These are phyloP conservation scores for Fusarium nisikadoi DNA, from an alignment of 2,329 filamentous ascomycete species.

Conservation along the genomic window DNA sequence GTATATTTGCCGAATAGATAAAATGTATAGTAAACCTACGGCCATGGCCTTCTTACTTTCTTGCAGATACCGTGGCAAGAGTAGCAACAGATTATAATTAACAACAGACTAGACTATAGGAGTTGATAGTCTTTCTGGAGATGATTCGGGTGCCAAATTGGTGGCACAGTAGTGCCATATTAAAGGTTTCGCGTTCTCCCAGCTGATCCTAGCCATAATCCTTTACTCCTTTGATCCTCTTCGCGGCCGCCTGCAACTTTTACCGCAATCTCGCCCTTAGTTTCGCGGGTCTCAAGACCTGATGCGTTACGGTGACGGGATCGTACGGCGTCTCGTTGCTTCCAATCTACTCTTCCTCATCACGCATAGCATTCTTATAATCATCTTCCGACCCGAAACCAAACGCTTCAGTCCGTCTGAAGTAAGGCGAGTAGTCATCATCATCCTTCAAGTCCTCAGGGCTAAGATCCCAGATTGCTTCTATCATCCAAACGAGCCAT, in stretches of 20 bases:
- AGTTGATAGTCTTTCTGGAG: too few relatives aligned
- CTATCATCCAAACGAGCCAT: not conserved
- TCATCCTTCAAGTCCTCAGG: not conserved
- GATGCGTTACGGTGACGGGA: accelerated
- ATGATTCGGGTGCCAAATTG: too few relatives aligned
- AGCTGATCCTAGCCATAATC: accelerated
- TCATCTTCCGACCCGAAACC: not conserved
- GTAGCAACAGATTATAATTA: accelerated
- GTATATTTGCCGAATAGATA: accelerated
- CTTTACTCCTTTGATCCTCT: accelerated
- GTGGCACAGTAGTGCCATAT: too few relatives aligned
- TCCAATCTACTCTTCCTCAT: not conserved
- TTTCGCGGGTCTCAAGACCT: accelerated
- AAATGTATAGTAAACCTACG: accelerated
- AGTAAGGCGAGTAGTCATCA: not conserved
- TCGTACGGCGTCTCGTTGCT: not conserved
- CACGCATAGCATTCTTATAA: not conserved
- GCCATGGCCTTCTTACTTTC: accelerated
- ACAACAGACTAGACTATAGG: accelerated
- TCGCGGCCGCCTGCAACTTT: accelerated
- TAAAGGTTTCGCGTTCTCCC: too few relatives aligned
- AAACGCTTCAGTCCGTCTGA: accelerated
- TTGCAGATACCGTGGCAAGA: accelerated
- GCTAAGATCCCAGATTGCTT: not conserved
- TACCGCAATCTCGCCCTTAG: accelerated